Base-by-base conservation (phyloP, 73 alveolate genomes). In the Paramecium primaurelia region DNA sequence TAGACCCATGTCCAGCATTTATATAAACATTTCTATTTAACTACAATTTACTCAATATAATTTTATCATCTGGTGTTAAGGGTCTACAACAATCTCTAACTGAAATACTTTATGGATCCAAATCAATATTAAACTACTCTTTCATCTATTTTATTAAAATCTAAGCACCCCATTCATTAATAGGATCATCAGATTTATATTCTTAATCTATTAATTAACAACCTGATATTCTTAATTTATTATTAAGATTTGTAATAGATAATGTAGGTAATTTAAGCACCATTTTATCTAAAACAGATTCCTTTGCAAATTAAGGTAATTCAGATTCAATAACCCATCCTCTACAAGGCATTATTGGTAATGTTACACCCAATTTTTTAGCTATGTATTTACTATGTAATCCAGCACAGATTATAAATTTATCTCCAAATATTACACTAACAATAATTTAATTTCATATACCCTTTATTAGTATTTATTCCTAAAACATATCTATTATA, bases 281-380 rank as follows among this genome's bases (percentile, higher is more conserved):
- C 44, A 42, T 44, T 3, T 20, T 28, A 47, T 83, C 45, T 85
- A 93, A 47, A 5, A 42, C 83, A 26, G 54, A 83, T 22, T 22
- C 45, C 26, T 92, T 37, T 49, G 86, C 85, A 4, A 10, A 26
- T 45, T 59, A 85, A 16, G 71, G 87, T 12, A 51, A 42, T 85
- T 92, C 42, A 42, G 32, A 59, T 42, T 49, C 91, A 25, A 80
- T 40, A 42, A 42, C 8, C 91, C 91, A 80, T 45, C 91, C 91
- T 44, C 75, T 40, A 80, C 47, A 34, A 11, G 91, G 91, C 77
- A 80, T 80, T 4, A 80, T 80, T 18, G 91, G 91, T 22, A 80
- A 47, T 11, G 34, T 80, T 11, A 80, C 58, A 0, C 47, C 73
- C 16, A 80, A 42, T 18, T 80, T 80, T 22, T 80, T 49, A 20